Conservation (phyloP, 2,329 filamentous ascomycete genomes). For the Cyphellophora europaea region DNA sequence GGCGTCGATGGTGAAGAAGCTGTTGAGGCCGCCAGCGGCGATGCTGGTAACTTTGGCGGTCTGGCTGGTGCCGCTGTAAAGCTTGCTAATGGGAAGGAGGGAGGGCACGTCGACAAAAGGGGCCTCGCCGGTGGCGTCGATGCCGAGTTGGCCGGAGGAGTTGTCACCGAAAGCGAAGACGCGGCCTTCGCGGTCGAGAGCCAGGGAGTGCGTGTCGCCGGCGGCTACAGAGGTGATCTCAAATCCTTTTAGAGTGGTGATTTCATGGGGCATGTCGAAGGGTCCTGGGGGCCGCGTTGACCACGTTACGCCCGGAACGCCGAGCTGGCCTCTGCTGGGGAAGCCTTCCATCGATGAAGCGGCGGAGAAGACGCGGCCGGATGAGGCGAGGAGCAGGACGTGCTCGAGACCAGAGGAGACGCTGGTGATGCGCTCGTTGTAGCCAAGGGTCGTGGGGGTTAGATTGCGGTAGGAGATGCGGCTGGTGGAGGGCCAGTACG, state of each 20-base stretch:
- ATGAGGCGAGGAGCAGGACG: constrained; percentile 72
- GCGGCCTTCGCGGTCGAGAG: constrained; percentile 63
- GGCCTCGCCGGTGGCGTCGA: constrained; percentile 56
- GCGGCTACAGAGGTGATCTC: constrained; percentile 66
- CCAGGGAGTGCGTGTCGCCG: constrained; percentile 79
- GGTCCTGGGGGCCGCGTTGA: constrained; percentile 63
- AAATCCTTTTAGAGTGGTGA: constrained; percentile 61
- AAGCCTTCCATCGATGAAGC: constrained; percentile 70
- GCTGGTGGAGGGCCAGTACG: constrained; percentile 57
- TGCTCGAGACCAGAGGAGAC: constrained; percentile 77
- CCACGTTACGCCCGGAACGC: constrained; percentile 76
- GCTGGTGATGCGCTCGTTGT: constrained; percentile 64
- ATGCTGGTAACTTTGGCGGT: constrained; percentile 63
- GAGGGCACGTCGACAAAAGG: constrained; percentile 60
- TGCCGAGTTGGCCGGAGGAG: constrained; percentile 80
- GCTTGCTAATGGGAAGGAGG: constrained; percentile 57
- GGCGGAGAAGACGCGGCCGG: constrained; percentile 80
- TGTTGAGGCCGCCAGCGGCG: constrained; percentile 77
- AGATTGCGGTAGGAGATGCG: constrained; percentile 64
- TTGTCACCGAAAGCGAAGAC: constrained; percentile 90
- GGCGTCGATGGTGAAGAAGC: constrained; percentile 79
- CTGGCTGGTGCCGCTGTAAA: constrained; percentile 60
- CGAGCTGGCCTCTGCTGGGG: constrained; percentile 76
- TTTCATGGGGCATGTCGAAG: constrained; percentile 74
- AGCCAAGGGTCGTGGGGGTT: constrained; percentile 53